A percentile compares a stretch with the other conserved stretches of the same genome.
These are phyloP conservation scores for Trichophyton verrucosum DNA, from an alignment of 2,329 filamentous ascomycete genomes.

Conservation along the genomic window DNA sequence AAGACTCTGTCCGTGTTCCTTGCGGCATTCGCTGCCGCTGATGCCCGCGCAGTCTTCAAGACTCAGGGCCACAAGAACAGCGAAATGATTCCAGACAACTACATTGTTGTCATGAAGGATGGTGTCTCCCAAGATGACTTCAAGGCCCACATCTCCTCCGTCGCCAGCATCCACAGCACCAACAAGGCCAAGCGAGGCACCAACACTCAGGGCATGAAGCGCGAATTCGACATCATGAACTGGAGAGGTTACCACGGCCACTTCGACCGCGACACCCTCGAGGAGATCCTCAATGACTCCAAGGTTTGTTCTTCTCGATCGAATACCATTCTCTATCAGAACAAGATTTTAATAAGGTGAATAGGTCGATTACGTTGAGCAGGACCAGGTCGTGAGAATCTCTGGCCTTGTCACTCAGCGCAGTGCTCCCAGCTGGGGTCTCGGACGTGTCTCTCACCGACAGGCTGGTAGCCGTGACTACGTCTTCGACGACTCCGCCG, in stretches of 20 bases:
- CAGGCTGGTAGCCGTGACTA: slow-evolving; percentile 19
- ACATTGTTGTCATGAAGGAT: slow-evolving; percentile 14
- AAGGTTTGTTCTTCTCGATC: slow-evolving; percentile 3
- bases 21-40: slow-evolving; percentile 5
- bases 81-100: slow-evolving; percentile 10
- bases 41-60: slow-evolving; percentile 9
- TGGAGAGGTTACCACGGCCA: slow-evolving; percentile 11
- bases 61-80: slow-evolving; percentile 2
- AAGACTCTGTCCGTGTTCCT: slow-evolving; percentile 11
- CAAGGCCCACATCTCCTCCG: slow-evolving; percentile 10
- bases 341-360: background rate
- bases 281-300: slow-evolving; percentile 8
- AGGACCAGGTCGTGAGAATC: slow-evolving; percentile 8
- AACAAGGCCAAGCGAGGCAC: slow-evolving; percentile 2
- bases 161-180: slow-evolving; percentile 4
- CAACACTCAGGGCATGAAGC: slow-evolving; percentile 6
- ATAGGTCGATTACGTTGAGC: slow-evolving; percentile 14
- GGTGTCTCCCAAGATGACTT: slow-evolving; percentile 9
- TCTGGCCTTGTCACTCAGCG: background rate
- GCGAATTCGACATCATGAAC: slow-evolving; percentile 8
- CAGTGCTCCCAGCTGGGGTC: slow-evolving; percentile 19
- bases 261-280: slow-evolving; percentile 11
- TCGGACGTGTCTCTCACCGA: slow-evolving; percentile 24
- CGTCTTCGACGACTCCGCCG: slow-evolving; percentile 26
- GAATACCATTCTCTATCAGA: too few relatives aligned